phyloP scores from a whole-genome alignment of 139 green algal species.

The Haematococcus sp. region DNA sequence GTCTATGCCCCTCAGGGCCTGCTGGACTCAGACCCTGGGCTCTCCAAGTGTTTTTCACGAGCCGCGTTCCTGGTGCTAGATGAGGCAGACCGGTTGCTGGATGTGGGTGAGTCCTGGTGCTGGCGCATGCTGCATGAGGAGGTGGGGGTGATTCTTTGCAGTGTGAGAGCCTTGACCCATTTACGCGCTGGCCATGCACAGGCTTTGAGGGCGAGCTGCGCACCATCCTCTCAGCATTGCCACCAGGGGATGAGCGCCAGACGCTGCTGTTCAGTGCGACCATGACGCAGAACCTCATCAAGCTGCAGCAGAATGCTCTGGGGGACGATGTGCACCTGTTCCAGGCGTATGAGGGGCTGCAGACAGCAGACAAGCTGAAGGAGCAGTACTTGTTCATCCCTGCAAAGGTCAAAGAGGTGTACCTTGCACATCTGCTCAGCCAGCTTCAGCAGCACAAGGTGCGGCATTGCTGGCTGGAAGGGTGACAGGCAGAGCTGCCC shows the following conservation, averaged over 20 bases:
- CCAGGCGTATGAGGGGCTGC: constrained; percentile 83
- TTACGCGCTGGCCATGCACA: too few species aligned
- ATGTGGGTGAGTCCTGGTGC: constrained; percentile 25
- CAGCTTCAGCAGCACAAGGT: constrained; percentile 50
- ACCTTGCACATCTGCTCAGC: constrained; percentile 85
- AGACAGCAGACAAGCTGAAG: constrained; percentile 74
- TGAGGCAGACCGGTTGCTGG: constrained; percentile 93
- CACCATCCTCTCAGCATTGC: constrained; percentile 27
- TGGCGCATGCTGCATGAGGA: too few species aligned
- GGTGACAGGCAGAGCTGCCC: too few species aligned
- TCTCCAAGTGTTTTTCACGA: constrained; percentile 47
- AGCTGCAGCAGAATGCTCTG: constrained; percentile 48
- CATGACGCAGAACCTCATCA: constrained; percentile 75
- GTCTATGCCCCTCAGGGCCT: constrained; percentile 33
- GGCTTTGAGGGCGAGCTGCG: constrained; percentile 76
- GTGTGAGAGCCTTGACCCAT: too few species aligned
- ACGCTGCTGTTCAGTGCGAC: constrained; percentile 95
- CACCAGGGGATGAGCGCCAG: constrained; percentile 61
- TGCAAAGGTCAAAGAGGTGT: constrained; percentile 96
- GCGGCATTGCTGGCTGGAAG: too few species aligned
- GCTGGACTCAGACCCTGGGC: constrained; percentile 36
- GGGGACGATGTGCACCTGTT: constrained; percentile 34
- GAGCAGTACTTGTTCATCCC: constrained; percentile 96
- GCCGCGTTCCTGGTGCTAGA: constrained; percentile 87
- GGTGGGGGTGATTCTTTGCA: too few species aligned